phyloP scores from a whole-genome alignment of 2,329 filamentous ascomycete genomes.

The Monosporascus sp. region DNA sequence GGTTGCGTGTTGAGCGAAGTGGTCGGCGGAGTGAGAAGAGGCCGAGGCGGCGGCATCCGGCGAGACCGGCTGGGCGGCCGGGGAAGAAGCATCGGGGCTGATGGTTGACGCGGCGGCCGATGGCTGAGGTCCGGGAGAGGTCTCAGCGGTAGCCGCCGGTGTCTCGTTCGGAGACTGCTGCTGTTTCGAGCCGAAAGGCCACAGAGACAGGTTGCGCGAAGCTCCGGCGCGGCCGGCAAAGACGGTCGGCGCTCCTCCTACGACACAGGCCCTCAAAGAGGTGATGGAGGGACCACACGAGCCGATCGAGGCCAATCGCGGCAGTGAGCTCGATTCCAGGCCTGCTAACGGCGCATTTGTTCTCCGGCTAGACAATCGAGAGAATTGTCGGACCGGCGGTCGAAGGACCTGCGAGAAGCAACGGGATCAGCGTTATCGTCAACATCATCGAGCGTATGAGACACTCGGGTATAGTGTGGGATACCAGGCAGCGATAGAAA shows the following conservation, averaged over 20 bases:
- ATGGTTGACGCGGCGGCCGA: slow-evolving; percentile 2
- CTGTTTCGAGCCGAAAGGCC: slow-evolving; percentile 25
- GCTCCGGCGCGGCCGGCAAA: slow-evolving; percentile 25
- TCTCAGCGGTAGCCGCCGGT: slow-evolving; percentile 1
- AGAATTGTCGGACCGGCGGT: slow-evolving; percentile 13
- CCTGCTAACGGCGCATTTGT: background rate
- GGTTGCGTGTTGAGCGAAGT: background rate
- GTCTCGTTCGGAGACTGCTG: slow-evolving; percentile 12
- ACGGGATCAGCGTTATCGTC: background rate
- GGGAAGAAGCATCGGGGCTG: background rate
- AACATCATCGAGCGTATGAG: background rate
- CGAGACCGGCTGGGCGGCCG: slow-evolving; percentile 5
- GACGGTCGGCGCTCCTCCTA: slow-evolving; percentile 13
- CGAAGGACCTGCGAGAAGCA: background rate
- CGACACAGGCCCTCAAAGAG: background rate
- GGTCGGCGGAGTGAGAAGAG: slow-evolving; percentile 6
- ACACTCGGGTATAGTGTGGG: too few species aligned
- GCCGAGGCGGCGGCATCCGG: slow-evolving; percentile 3
- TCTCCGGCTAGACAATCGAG: slow-evolving; percentile 7
- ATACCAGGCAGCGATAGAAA: too few species aligned
- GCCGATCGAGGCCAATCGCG: slow-evolving; percentile 11
- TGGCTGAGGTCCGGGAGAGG: slow-evolving; percentile 9
- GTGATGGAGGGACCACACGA: background rate
- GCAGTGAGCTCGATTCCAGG: slow-evolving; percentile 5
- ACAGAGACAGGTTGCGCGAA: slow-evolving; percentile 25